Evolutionary conservation across 208 protist genomes (phyloP).

Genomic region (Trypanosoma boissoni): DNA sequence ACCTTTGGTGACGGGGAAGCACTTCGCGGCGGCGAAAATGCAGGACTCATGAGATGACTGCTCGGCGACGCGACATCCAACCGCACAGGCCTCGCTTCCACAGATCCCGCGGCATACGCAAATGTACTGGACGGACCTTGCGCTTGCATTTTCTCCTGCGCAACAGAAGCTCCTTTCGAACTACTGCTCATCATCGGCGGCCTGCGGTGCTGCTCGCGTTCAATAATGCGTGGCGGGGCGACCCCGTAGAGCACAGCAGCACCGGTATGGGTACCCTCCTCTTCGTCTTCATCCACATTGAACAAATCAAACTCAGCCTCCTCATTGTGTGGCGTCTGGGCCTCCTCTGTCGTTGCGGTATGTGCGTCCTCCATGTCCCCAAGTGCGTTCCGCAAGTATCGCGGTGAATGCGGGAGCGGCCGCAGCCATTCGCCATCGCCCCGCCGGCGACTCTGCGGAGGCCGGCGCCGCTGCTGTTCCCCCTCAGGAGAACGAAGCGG

Average conservation of each 20-base stretch:
- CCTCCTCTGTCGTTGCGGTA: constrained; percentile 84
- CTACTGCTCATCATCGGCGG: neutral
- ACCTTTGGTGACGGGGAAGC: neutral
- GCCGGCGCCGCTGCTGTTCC: neutral
- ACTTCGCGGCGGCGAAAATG: constrained; percentile 9
- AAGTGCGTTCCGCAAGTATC: neutral
- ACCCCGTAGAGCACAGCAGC: constrained; percentile 22
- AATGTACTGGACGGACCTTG: neutral
- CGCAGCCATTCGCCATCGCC: neutral
- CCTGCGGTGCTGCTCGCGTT: constrained; percentile 80
- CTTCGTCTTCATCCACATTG: constrained; percentile 21
- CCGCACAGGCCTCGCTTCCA: neutral
- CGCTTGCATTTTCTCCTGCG: no score
- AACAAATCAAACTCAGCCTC: constrained; percentile 27
- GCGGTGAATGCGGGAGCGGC: neutral
- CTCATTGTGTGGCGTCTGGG: constrained; percentile 48
- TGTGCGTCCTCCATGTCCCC: constrained; percentile 24
- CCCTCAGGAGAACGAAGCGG: neutral
- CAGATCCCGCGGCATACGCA: neutral
- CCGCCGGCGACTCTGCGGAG: neutral
- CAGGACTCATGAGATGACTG: constrained; percentile 13
- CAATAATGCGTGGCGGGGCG: constrained; percentile 76
- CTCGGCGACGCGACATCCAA: neutral
- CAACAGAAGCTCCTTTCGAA: no score
- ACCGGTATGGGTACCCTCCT: constrained; percentile 10